A percentile compares a stretch with the other conserved stretches of the same genome.
Conservation (phyloP, 2,329 filamentous ascomycete genomes). For the Onygena corvina region DNA sequence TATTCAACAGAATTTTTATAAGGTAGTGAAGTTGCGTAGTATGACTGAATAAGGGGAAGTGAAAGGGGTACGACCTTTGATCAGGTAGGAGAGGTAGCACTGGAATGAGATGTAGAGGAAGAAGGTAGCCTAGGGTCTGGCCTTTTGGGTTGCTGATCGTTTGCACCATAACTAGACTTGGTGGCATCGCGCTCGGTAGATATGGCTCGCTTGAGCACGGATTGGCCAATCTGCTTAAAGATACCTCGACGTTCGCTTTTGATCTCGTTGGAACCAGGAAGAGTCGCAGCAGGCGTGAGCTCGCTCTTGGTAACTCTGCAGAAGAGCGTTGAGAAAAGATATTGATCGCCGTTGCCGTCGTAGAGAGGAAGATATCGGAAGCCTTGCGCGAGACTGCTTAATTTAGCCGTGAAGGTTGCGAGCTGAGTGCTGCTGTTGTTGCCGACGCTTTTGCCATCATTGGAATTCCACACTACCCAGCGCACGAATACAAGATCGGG, state of each 20-base stretch:
- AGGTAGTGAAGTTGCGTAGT: constrained; percentile 5
- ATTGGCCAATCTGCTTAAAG: constrained; percentile 33
- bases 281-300: constrained; percentile 31
- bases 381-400: constrained; percentile 76
- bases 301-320: constrained; percentile 65
- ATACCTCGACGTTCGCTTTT: constrained; percentile 32
- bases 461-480: constrained; percentile 80
- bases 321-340: constrained; percentile 88
- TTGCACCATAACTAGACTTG: constrained; percentile 9
- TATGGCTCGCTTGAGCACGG: constrained; percentile 34
- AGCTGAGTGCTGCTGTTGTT: constrained; percentile 53
- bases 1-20: neutral
- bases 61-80: neutral
- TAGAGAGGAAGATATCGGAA: constrained; percentile 85
- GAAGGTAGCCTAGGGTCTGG: neutral
- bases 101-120: neutral
- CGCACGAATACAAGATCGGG: constrained; percentile 87
- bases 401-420: constrained; percentile 85
- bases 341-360: constrained; percentile 80
- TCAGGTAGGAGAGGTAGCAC: neutral
- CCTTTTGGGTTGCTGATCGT: constrained; percentile 5
- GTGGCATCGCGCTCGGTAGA: constrained; percentile 31
- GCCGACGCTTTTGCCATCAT: constrained; percentile 59
- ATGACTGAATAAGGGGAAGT: constrained; percentile 6
- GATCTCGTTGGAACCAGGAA: constrained; percentile 29